Percentiles rank a stretch among this genome's conserved stretches.
phyloP scores from a whole-genome alignment of 371 early-diverging fungal genomes.

The Mortierella sp. region DNA sequence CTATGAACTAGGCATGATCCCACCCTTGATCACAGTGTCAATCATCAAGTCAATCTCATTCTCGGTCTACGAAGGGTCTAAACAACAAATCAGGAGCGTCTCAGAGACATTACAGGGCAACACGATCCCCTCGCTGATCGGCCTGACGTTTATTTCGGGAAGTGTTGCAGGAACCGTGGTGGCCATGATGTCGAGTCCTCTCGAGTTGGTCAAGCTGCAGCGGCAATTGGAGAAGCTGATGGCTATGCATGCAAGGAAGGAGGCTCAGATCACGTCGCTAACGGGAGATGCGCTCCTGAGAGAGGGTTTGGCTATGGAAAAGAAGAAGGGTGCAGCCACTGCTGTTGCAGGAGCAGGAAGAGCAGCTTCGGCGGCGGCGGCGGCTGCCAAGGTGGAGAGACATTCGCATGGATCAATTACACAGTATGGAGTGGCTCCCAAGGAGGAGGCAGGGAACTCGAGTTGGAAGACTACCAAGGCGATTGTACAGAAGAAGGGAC shows the following conservation, averaged over 20 bases:
- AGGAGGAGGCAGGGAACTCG: slow-evolving; percentile 57
- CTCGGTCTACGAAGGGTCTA: slow-evolving; percentile 77
- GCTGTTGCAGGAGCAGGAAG: not conserved
- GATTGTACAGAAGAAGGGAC: slow-evolving; percentile 67
- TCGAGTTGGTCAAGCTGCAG: slow-evolving; percentile 87
- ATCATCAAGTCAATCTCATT: slow-evolving; percentile 82
- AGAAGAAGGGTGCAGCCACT: slow-evolving; percentile 8
- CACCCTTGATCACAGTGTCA: slow-evolving; percentile 81
- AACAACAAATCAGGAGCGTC: slow-evolving; percentile 45
- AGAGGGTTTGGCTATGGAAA: slow-evolving; percentile 33
- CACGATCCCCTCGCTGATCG: slow-evolving; percentile 59
- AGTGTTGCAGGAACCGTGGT: slow-evolving; percentile 76
- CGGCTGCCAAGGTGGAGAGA: slow-evolving; percentile 17
- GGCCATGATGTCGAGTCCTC: slow-evolving; percentile 78
- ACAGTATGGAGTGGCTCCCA: slow-evolving; percentile 27
- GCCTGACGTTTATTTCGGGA: slow-evolving; percentile 72
- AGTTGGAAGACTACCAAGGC: slow-evolving; percentile 72
- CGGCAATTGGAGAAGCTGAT: slow-evolving; percentile 79
- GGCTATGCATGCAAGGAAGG: slow-evolving; percentile 59
- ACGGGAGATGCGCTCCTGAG: slow-evolving; percentile 51
- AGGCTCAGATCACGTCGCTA: slow-evolving; percentile 35
- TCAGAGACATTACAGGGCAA: slow-evolving; percentile 54
- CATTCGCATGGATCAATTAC: slow-evolving; percentile 44
- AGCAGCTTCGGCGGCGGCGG: not conserved
- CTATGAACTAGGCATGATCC: slow-evolving; percentile 70